These are phyloP conservation scores for Leishmania lainsoni DNA, from an alignment of 208 protist genomes.

Conservation along the genomic window DNA sequence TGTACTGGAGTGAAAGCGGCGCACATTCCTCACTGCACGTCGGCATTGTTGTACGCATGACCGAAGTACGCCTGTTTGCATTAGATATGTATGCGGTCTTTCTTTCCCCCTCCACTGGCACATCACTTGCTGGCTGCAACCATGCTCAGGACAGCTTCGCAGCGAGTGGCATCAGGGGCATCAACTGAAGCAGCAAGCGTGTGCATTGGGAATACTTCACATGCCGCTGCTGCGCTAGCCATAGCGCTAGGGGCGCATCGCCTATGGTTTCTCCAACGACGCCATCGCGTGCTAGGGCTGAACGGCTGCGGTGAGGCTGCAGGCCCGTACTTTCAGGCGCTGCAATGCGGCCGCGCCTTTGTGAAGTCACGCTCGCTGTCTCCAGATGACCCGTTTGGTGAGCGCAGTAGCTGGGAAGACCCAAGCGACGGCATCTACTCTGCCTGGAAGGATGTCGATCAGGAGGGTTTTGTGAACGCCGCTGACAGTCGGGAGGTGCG, in stretches of 20 bases:
- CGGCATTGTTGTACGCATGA: neutral
- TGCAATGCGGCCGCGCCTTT: slow-evolving; percentile 17
- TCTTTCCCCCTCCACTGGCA: neutral
- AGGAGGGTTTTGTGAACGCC: slow-evolving; percentile 68
- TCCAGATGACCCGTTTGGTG: slow-evolving; percentile 81
- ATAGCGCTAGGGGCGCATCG: neutral
- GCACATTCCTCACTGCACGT: neutral
- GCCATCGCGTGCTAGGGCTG: neutral
- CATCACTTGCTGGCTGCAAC: neutral
- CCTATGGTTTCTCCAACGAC: neutral
- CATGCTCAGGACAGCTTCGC: neutral
- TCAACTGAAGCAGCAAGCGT: neutral
- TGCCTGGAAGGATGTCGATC: slow-evolving; percentile 71
- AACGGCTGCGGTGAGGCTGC: neutral
- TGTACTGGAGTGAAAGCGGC: neutral
- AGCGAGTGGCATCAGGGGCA: neutral
- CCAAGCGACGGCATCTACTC: slow-evolving; percentile 64
- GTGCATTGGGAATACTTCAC: neutral
- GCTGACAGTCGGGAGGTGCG: slow-evolving; percentile 67
- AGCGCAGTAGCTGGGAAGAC: slow-evolving; percentile 62
- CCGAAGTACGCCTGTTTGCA: neutral
- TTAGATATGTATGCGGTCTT: neutral
- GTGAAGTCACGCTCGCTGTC: slow-evolving; percentile 53
- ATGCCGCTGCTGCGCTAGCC: neutral
- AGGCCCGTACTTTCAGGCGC: neutral